Evolutionary conservation across 2,329 filamentous ascomycete genomes (phyloP), one percentile per base, ranked within the genome.

Genomic region (Cladosporium austrohemisphaericum): DNA sequence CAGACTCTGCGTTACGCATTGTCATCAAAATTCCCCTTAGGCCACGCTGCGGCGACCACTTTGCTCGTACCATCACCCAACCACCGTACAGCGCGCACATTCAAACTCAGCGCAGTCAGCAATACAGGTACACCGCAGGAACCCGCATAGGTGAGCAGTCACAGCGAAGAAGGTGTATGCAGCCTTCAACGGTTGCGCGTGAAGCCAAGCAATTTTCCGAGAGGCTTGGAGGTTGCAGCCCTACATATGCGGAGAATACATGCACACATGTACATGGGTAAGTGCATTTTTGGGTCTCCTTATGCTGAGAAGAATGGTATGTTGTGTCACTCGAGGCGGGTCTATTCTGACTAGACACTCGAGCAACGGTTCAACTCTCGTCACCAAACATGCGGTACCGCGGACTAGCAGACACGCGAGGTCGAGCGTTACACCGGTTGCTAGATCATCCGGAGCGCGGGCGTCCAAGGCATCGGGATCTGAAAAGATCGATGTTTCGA

Each of bases 41-140:
- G n/a, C n/a, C n/a, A n/a, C n/a, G n/a, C n/a, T n/a, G n/a, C n/a
- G n/a, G n/a, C n/a, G n/a, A n/a, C n/a, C n/a, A n/a, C n/a, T n/a
- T n/a, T n/a, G n/a, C n/a, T n/a, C n/a, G n/a, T n/a, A n/a, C n/a
- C n/a, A n/a, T n/a, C n/a, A n/a, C n/a, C n/a, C n/a, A n/a, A n/a
- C n/a, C n/a, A n/a, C n/a, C n/a, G n/a, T n/a, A n/a, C n/a, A n/a
- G n/a, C n/a, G n/a, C n/a, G n/a, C n/a, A n/a, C n/a, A n/a, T n/a
- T n/a, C n/a, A n/a, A n/a, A n/a, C n/a, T n/a, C n/a, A 13, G 35
- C 19, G 37, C 37, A 18, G 37, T 40, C 37, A 40, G 37, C 37
- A 28, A 40, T 23, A 40, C 37, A 40, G 37, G 37, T 26, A 23
- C 37, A 16, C 37, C 22, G 37, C 37, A 40, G 37, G 37, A 6